These are phyloP conservation scores for Microbotryum saponariae DNA, from an alignment of 1,284 basidiomycete species.

Conservation along the genomic window DNA sequence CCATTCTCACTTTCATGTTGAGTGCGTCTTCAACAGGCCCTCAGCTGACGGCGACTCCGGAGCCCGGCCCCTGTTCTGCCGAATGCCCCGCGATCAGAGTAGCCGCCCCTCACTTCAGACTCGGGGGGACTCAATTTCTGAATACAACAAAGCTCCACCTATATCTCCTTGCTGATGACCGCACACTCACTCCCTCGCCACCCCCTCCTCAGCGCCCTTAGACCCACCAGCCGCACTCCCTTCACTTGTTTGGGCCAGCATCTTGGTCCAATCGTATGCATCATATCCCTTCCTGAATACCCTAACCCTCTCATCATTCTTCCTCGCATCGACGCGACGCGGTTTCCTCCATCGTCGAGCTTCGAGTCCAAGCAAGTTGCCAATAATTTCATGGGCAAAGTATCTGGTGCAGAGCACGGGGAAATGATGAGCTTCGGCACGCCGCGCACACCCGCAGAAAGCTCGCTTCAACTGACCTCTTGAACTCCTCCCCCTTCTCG, in stretches of 20 bases:
- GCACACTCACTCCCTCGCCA: too few species aligned
- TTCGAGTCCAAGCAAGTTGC: conserved; percentile 80
- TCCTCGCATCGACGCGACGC: conserved; percentile 58
- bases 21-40: too few species aligned
- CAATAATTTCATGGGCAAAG: conserved; percentile 92
- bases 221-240: too few species aligned
- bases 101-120: too few species aligned
- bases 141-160: too few species aligned
- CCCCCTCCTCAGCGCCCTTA: too few species aligned
- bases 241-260: conserved; percentile 9
- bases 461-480: conserved; percentile 51
- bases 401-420: conserved; percentile 51
- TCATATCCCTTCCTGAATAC: conserved; percentile 53
- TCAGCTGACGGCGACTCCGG: too few species aligned
- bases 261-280: conserved; percentile 43
- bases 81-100: too few species aligned
- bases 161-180: background rate
- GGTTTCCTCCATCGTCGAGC: conserved; percentile 80
- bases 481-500: conserved; percentile 81
- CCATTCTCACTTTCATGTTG: too few species aligned
- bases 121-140: too few species aligned
- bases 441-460: background rate
- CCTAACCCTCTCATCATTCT: conserved; percentile 61
- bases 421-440: conserved; percentile 7
- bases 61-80: too few species aligned